Percentiles rank a stretch among this genome's conserved stretches.
phyloP scores from a whole-genome alignment of 805 yeast genomes.

The Candida saitoana region DNA sequence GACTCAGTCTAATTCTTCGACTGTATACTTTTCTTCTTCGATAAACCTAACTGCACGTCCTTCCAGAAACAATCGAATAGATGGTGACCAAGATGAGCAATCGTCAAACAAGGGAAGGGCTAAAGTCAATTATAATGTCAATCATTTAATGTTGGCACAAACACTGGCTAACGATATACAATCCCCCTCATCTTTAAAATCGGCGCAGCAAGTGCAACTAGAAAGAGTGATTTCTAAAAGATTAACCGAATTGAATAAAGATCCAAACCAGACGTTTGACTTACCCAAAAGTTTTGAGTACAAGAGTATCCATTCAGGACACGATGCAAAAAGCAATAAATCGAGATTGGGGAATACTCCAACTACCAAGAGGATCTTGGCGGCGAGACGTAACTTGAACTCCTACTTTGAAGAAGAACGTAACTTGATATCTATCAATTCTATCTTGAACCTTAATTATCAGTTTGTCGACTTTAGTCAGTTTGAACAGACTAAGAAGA shows the following conservation, averaged over 20 bases:
- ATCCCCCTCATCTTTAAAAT: constrained; percentile 34
- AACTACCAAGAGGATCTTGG: constrained; percentile 37
- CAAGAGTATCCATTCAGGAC: constrained; percentile 24
- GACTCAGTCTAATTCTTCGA: constrained; percentile 26
- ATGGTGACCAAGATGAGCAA: constrained; percentile 12
- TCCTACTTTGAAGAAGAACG: constrained; percentile 45
- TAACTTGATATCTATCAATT: constrained; percentile 38
- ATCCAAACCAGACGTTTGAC: constrained; percentile 32
- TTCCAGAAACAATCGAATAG: constrained; percentile 8
- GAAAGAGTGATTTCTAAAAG: constrained; percentile 37
- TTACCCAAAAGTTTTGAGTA: constrained; percentile 39
- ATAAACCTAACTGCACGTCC: constrained; percentile 41
- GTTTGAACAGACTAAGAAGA: constrained; percentile 13
- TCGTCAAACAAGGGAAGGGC: constrained; percentile 27
- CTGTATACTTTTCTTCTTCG: constrained; percentile 39
- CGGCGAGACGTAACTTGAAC: constrained; percentile 40
- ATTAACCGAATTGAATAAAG: constrained; percentile 32
- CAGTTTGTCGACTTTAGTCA: constrained; percentile 35
- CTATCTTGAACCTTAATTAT: constrained; percentile 37
- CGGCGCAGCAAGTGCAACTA: constrained; percentile 39
- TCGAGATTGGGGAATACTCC: constrained; percentile 41
- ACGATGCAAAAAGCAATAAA: constrained; percentile 18
- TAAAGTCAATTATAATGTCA: constrained; percentile 43
- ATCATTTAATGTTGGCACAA: constrained; percentile 40
- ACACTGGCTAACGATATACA: constrained; percentile 25